A percentile compares a stretch with the other conserved stretches of the same genome.
Conservation (phyloP, 225 moss, liverwort and hornwort species). For the Pseudisothecium myosuroides region DNA sequence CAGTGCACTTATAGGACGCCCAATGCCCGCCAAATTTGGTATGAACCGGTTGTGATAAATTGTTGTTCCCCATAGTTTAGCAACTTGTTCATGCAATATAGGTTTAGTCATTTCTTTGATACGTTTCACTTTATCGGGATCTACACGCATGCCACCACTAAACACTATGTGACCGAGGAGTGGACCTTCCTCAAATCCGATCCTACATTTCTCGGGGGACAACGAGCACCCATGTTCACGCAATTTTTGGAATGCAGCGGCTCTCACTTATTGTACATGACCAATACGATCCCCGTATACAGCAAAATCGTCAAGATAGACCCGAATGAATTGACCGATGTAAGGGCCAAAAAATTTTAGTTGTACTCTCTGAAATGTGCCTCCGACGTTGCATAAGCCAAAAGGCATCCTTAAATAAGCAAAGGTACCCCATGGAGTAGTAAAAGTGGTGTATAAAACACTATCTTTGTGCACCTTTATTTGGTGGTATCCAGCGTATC, state of each 20-base stretch:
- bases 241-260: not conserved
- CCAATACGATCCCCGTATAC: too few relatives aligned
- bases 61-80: not conserved
- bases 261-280: not conserved
- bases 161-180: not conserved
- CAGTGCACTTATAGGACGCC: not conserved
- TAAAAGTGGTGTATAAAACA: too few relatives aligned
- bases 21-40: not conserved
- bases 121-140: not conserved
- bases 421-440: too few relatives aligned
- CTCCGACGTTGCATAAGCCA: too few relatives aligned
- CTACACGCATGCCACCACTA: not conserved
- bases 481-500: too few relatives aligned
- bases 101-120: not conserved
- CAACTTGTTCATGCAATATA: not conserved
- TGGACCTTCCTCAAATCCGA: not conserved
- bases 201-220: not conserved
- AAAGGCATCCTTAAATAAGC: too few relatives aligned
- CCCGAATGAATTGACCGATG: too few relatives aligned
- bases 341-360: too few relatives aligned
- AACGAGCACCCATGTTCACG: not conserved
- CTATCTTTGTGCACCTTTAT: too few relatives aligned
- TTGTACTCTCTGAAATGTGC: too few relatives aligned
- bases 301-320: too few relatives aligned
- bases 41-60: not conserved